Evolutionary conservation across 257 asterid species (phyloP).

Genomic region (Lithospermum erythrorhizon): DNA sequence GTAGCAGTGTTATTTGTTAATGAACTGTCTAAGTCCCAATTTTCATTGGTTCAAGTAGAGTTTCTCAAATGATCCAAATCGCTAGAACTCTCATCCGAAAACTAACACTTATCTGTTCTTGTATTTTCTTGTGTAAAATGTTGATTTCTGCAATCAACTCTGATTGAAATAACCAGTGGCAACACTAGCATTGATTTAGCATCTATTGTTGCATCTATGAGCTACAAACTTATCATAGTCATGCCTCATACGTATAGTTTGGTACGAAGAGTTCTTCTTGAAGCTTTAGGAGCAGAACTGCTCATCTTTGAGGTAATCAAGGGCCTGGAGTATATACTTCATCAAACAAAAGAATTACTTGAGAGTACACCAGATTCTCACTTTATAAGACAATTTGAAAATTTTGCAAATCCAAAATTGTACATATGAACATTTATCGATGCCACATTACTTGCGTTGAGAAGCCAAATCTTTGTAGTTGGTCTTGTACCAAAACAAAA

Average conservation of each 20-base stretch:
- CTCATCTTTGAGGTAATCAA: constrained; percentile 22
- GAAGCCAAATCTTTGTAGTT: no score
- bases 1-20: no score
- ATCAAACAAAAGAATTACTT: constrained; percentile 24
- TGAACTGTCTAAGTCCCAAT: not conserved
- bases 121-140: not conserved
- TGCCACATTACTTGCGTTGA: no score
- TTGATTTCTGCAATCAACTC: constrained; percentile 25
- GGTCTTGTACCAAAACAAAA: no score
- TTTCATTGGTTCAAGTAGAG: not conserved
- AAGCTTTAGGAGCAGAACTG: constrained; percentile 37
- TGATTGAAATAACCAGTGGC: constrained; percentile 34
- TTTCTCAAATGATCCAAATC: not conserved
- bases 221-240: constrained; percentile 28
- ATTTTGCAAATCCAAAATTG: constrained; percentile 30
- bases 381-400: constrained; percentile 30
- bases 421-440: constrained; percentile 1
- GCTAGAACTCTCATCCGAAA: not conserved
- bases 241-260: constrained; percentile 34
- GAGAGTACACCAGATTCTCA: constrained; percentile 25
- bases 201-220: constrained; percentile 26
- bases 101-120: not conserved
- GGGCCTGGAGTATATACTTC: constrained; percentile 20
- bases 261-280: constrained; percentile 30
- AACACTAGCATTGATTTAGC: constrained; percentile 45